phyloP scores from a whole-genome alignment of 2,329 filamentous ascomycete species.

The Cladosporium sp. region DNA sequence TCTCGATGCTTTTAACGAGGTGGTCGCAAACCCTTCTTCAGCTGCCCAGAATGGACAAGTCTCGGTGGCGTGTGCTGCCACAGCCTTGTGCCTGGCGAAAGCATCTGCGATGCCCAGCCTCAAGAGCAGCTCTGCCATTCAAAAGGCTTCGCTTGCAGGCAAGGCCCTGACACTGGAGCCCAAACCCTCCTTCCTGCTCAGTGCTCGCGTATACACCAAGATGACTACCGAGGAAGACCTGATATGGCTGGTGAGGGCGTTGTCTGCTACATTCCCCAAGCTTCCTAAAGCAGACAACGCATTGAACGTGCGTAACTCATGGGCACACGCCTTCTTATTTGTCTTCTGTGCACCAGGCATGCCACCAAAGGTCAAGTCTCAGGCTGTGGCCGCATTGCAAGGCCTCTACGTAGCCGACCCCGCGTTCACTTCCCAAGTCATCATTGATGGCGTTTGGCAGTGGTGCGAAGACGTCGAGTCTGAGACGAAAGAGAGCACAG shows the following conservation, averaged over 20 bases:
- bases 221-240: conserved; percentile 70
- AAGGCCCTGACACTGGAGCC: conserved; percentile 67
- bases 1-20: conserved; percentile 71
- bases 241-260: conserved; percentile 68
- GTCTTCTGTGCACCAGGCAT: conserved; percentile 62
- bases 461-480: conserved; percentile 66
- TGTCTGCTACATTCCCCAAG: conserved; percentile 57
- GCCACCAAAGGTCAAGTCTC: conserved; percentile 59
- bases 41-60: conserved; percentile 81
- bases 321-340: conserved; percentile 84
- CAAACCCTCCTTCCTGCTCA: conserved; percentile 84
- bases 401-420: conserved; percentile 60
- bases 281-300: conserved; percentile 46
- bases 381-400: conserved; percentile 59
- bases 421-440: conserved; percentile 54
- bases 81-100: conserved; percentile 56
- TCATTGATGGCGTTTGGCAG: conserved; percentile 73
- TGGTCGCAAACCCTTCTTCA: conserved; percentile 69
- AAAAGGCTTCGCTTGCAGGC: conserved; percentile 59
- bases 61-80: conserved; percentile 70
- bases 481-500: conserved; percentile 74
- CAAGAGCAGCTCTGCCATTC: conserved; percentile 54
- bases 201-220: conserved; percentile 79
- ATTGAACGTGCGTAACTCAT: conserved; percentile 37
- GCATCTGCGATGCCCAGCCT: conserved; percentile 50